phyloP scores from a whole-genome alignment of 306 rosid species.

The Ochetophila trinervis region DNA sequence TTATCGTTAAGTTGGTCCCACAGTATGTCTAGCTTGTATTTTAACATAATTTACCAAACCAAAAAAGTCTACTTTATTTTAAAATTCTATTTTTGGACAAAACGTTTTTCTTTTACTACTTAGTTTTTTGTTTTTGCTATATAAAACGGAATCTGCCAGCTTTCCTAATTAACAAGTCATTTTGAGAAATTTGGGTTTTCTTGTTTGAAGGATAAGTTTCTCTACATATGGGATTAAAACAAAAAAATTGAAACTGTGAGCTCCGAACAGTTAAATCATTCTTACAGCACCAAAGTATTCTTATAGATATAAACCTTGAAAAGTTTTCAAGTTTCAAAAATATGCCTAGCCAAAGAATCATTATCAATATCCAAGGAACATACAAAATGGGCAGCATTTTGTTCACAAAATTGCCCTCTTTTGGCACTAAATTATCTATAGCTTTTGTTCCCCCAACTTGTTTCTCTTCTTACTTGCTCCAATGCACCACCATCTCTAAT shows the following conservation, averaged over 20 bases:
- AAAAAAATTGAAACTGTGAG: background rate
- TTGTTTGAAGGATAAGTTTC: background rate
- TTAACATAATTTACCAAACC: no score
- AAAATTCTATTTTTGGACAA: background rate
- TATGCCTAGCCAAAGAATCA: background rate
- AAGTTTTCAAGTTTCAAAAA: background rate
- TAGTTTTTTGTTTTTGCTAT: background rate
- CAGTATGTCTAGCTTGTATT: no score
- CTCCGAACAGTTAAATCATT: background rate
- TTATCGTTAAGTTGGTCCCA: no score
- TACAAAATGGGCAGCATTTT: conserved; percentile 6
- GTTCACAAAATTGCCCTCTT: conserved; percentile 9
- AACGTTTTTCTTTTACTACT: background rate
- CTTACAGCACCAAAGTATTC: background rate
- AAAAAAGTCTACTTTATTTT: no score
- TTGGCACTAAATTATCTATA: conserved; percentile 11
- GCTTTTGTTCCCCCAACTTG: background rate
- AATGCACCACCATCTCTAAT: conserved; percentile 23
- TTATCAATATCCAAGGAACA: no score
- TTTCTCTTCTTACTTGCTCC: background rate
- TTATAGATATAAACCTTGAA: background rate
- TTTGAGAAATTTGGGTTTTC: background rate
- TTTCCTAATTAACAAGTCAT: background rate
- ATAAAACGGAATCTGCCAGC: conserved; percentile 12
- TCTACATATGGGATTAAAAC: conserved; percentile 13